Conservation (phyloP, 306 rosid genomes). For the Arachis hypogaea region DNA sequence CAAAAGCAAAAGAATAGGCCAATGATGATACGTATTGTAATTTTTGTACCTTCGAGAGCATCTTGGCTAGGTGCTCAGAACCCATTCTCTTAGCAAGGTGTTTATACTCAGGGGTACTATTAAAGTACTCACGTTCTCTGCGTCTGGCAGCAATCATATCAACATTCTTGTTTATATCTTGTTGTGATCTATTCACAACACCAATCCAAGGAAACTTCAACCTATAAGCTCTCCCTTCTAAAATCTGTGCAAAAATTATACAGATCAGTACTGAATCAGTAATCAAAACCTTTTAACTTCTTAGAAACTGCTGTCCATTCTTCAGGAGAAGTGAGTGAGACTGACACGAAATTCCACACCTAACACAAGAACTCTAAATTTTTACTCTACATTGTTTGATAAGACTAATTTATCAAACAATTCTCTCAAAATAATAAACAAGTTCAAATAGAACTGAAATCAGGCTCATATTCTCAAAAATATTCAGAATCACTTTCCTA, state of each 20-base stretch:
- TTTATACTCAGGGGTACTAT: constrained; percentile 77
- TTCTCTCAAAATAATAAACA: constrained; percentile 30
- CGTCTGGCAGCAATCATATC: constrained; percentile 99
- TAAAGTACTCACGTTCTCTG: constrained; percentile 87
- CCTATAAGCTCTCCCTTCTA: constrained; percentile 81
- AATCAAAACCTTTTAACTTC: neutral
- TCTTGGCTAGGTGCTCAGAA: constrained; percentile 91
- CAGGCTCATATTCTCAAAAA: constrained; percentile 3
- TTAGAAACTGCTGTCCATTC: constrained; percentile 7
- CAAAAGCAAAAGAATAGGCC: neutral
- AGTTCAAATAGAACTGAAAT: constrained; percentile 12
- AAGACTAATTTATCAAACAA: neutral
- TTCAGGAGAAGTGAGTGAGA: constrained; percentile 1
- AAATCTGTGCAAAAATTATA: constrained; percentile 53
- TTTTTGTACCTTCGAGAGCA: constrained; percentile 82
- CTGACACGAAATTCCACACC: neutral
- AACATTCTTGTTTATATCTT: constrained; percentile 89
- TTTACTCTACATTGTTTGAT: neutral
- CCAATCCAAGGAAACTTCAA: constrained; percentile 96
- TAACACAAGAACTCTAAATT: constrained; percentile 13
- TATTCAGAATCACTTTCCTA: neutral
- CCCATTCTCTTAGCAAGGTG: constrained; percentile 92
- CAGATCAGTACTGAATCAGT: constrained; percentile 20
- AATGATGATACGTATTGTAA: constrained; percentile 27
- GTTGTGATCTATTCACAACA: constrained; percentile 93